Base-by-base conservation (phyloP, 1,284 basidiomycete species). In the Leccinum olivaceoglutinosum region DNA sequence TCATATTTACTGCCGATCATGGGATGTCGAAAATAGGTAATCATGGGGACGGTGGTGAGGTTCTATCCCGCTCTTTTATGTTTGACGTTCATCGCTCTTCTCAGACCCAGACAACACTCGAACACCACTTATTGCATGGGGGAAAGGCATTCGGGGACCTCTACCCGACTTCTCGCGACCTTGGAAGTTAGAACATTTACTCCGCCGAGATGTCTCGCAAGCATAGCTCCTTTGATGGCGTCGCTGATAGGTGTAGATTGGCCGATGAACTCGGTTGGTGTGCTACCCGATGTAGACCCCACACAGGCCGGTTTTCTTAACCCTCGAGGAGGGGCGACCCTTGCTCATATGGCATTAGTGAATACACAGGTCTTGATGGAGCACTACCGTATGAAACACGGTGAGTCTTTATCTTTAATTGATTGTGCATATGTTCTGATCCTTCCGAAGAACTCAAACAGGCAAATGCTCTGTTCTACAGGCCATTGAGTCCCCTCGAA, bases 21-120 rank as follows among this genome's bases (percentile, higher is more conserved):
- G 93, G 93, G 5, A 96, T 96, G 93, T 92, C 89, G 8, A 84
- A 82, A 54, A 90, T 94, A 63, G 93, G 93, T 32, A 96, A 94
- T 70, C 93, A 96, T 66, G 93, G 93, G 3, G 93, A 96, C 69
- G 93, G 93, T 36, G 87, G 90, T 91, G 68, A 71, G 81, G 3
- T 51, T 38, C 46, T 25, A 76, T 38, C 7, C 32, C 39, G 10
- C 55, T 46, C 25, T 60, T 34, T 55, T 21, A 36, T 60, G 32
- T 60, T 55, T 60, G n/a, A 59, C 58, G 56, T 61, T 62, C 60
- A 63, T 21, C 57, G 10, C 65, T 46, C 62, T 61, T 63, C 14
- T 10, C 65, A 92, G 90, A 95, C 68, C 93, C 92, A 0, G 92
- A 95, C 73, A 94, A 90, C 68, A 94, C 93, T 5, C 85, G 91